Evolutionary conservation across 2,329 filamentous ascomycete genomes (phyloP).

Genomic region (Colletotrichum shisoi): DNA sequence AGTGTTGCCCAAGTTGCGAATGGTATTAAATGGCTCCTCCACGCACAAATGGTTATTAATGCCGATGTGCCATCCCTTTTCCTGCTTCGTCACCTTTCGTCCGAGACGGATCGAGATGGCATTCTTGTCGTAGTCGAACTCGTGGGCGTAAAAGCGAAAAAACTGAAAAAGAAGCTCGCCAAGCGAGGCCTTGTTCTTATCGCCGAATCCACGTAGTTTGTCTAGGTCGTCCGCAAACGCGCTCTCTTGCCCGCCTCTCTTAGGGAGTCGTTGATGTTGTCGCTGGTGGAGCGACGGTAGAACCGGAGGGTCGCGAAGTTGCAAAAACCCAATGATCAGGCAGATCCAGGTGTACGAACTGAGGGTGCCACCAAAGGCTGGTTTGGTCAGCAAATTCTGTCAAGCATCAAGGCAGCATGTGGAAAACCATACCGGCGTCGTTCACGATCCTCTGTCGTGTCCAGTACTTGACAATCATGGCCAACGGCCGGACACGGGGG

Average conservation of each 20-base stretch:
- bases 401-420: not conserved
- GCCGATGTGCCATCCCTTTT: conserved; percentile 85
- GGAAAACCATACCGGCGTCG: conserved; percentile 80
- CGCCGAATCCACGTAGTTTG: conserved; percentile 75
- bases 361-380: conserved; percentile 89
- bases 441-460: conserved; percentile 91
- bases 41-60: conserved; percentile 88
- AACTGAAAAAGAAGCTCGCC: conserved; percentile 93
- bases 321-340: conserved; percentile 94
- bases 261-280: conserved; percentile 65
- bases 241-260: conserved; percentile 70
- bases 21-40: conserved; percentile 93
- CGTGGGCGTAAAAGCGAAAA: conserved; percentile 92
- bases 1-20: conserved; percentile 91
- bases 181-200: conserved; percentile 79
- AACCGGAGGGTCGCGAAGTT: conserved; percentile 83
- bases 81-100: conserved; percentile 77
- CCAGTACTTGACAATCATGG: conserved; percentile 99
- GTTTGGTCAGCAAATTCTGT: conserved; percentile 37
- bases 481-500: conserved; percentile 85
- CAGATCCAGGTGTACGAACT: conserved; percentile 99
- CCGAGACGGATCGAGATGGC: conserved; percentile 88
- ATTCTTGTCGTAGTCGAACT: conserved; percentile 85
- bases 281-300: conserved; percentile 85
- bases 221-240: conserved; percentile 88